phyloP scores from a whole-genome alignment of 495 filamentous ascomycete species.

The Gamarada debralockiae region DNA sequence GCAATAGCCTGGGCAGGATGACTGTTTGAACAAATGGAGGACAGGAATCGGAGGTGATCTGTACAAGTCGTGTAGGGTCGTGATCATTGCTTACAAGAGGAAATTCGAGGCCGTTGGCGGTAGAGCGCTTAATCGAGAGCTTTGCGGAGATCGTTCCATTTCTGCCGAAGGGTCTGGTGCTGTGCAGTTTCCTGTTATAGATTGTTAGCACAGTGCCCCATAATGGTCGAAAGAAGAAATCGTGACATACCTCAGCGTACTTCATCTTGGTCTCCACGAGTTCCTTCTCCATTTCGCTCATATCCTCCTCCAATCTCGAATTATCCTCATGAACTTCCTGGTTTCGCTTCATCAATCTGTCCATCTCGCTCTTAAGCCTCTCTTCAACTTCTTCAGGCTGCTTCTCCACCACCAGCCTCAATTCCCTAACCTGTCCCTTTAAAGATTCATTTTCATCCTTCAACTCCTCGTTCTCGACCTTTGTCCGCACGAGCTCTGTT shows the following conservation, averaged over 20 bases:
- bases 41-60: neutral
- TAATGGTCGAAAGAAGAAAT: neutral
- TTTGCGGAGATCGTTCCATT: conserved; percentile 78
- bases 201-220: conserved; percentile 3
- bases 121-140: conserved; percentile 41
- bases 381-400: conserved; percentile 88
- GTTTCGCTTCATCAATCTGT: conserved; percentile 88
- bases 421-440: conserved; percentile 73
- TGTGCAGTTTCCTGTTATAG: conserved; percentile 57
- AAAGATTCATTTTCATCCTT: conserved; percentile 84
- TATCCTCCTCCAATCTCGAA: conserved; percentile 77
- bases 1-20: no score
- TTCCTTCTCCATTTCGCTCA: conserved; percentile 91
- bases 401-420: conserved; percentile 78
- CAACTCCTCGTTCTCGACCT: conserved; percentile 90
- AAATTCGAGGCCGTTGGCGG: neutral
- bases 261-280: conserved; percentile 93
- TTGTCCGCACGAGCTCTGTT: conserved; percentile 82
- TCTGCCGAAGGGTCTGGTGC: conserved; percentile 71
- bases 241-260: conserved; percentile 76
- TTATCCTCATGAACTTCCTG: conserved; percentile 95
- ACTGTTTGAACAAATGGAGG: neutral
- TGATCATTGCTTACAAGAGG: neutral
- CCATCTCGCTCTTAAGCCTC: conserved; percentile 79
- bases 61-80: neutral